Conservation (phyloP, 495 filamentous ascomycete genomes). For the Daldinia caldariorum region DNA sequence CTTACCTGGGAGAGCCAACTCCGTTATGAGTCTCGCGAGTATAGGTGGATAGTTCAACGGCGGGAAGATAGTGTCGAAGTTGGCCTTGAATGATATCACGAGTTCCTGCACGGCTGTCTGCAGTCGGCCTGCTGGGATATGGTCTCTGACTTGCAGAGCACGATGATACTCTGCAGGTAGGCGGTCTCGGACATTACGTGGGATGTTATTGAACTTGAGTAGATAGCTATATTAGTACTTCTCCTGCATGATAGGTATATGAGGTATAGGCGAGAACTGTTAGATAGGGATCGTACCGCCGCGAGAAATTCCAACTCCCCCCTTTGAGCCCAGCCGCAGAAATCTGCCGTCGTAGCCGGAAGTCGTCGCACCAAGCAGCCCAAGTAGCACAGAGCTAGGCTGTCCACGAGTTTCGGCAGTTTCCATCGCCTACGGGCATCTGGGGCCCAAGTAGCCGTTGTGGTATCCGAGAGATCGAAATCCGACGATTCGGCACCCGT, state of each 20-base stretch:
- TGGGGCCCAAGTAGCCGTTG: slow-evolving; percentile 41
- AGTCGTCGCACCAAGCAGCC: slow-evolving; percentile 55
- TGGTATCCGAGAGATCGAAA: slow-evolving; percentile 40
- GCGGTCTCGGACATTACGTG: slow-evolving; percentile 70
- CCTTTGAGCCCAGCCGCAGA: slow-evolving; percentile 56
- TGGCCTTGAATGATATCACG: slow-evolving; percentile 67
- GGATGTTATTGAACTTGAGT: slow-evolving; percentile 60
- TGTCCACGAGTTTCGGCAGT: slow-evolving; percentile 54
- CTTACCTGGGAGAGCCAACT: slow-evolving; percentile 81
- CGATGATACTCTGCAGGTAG: slow-evolving; percentile 68
- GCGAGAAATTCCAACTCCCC: slow-evolving; percentile 53
- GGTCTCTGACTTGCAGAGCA: slow-evolving; percentile 66
- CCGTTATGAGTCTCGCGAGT: slow-evolving; percentile 73
- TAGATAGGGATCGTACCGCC: slow-evolving; percentile 46
- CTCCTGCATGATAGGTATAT: not conserved
- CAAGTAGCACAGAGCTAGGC: slow-evolving; percentile 57
- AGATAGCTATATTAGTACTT: slow-evolving; percentile 30
- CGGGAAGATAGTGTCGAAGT: slow-evolving; percentile 78
- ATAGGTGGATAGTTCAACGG: slow-evolving; percentile 73
- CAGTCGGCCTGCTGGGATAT: slow-evolving; percentile 61
- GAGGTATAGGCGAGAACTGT: not conserved
- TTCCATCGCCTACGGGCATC: slow-evolving; percentile 49
- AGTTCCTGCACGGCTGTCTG: slow-evolving; percentile 70
- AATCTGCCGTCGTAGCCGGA: slow-evolving; percentile 56
- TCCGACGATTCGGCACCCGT: slow-evolving; percentile 26